Conservation (phyloP, 306 rosid species). For the Vigna hirtella region DNA sequence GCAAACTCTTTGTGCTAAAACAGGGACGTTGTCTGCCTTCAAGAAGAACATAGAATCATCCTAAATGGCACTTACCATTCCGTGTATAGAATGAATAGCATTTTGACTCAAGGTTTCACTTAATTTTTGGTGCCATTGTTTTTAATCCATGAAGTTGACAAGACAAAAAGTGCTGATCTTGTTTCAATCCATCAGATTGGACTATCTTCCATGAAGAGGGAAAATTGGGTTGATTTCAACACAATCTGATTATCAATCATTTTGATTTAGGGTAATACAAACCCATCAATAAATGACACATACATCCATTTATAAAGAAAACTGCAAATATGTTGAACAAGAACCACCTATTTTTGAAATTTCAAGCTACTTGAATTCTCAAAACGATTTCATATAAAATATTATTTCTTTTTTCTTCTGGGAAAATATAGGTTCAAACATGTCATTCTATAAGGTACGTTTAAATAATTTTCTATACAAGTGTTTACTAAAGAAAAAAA, state of each 20-base stretch:
- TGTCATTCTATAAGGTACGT: too few species aligned
- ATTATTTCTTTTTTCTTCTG: too few species aligned
- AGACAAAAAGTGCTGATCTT: not conserved
- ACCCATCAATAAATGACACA: not conserved
- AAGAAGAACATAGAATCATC: not conserved
- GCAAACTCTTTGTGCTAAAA: constrained; percentile 9
- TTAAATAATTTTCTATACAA: too few species aligned
- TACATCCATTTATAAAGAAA: not conserved
- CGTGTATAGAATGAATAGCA: not conserved
- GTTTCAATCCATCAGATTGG: constrained; percentile 21
- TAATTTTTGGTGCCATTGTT: not conserved
- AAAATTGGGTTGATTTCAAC: constrained; percentile 13
- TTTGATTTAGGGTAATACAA: not conserved
- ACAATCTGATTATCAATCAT: not conserved
- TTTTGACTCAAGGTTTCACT: constrained; percentile 25
- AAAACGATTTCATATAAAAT: not conserved
- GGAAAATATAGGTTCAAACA: too few species aligned
- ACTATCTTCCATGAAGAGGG: not conserved
- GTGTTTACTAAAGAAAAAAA: too few species aligned
- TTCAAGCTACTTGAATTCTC: not conserved
- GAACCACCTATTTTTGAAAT: not conserved
- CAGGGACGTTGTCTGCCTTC: constrained; percentile 12
- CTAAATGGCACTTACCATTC: not conserved
- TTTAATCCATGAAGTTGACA: constrained; percentile 29
- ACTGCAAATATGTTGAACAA: not conserved